Evolutionary conservation across 345 rosid species (phyloP), one percentile per base, ranked within the genome.

Genomic region (Pugionium cornutum): DNA sequence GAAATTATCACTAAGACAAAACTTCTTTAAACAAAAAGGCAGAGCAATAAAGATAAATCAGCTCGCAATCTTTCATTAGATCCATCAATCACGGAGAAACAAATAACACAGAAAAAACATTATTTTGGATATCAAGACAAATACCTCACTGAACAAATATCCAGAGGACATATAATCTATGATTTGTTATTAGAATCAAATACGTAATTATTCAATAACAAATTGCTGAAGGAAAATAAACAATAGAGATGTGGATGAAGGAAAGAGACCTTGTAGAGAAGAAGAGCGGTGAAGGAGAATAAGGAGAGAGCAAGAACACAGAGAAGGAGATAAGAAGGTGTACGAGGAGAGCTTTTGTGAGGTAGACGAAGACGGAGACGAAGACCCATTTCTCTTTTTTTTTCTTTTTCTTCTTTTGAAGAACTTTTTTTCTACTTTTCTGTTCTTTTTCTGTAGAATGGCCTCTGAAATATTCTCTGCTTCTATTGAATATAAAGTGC

Each of bases 251-350:
- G 35, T 41, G 58, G 27, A 78, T 76, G 18, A 18, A 29, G 8
- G 27, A 42, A 18, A 26, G 32, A 39, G 62, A 89, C 98, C 98
- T 82, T 82, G 80, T 86, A 83, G 68, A 89, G 77, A 81, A 89
- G 76, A 46, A 89, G 37, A 65, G 75, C 70, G 43, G 87, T 57
- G 78, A 92, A 68, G 56, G 85, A 76, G 18, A 43, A 70, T 82
- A 78, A 84, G 52, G 49, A 70, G 9, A 83, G 71, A 42, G 81
- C 82, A 62, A 84, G 49, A 74, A 86, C 54, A 42, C 63, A 64
- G 10, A 77, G 73, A 67, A 86, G 73, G 77, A 84, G 78, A 55
- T 75, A 75, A 7, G 92, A 71, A 65, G 89, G 86, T 30, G 71
- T 45, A 33, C 91, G 81, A 75, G 80, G 64, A 5, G 66, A 51